Evolutionary conservation across 257 asterid genomes (phyloP).

Genomic region (Capsicum pubescens): DNA sequence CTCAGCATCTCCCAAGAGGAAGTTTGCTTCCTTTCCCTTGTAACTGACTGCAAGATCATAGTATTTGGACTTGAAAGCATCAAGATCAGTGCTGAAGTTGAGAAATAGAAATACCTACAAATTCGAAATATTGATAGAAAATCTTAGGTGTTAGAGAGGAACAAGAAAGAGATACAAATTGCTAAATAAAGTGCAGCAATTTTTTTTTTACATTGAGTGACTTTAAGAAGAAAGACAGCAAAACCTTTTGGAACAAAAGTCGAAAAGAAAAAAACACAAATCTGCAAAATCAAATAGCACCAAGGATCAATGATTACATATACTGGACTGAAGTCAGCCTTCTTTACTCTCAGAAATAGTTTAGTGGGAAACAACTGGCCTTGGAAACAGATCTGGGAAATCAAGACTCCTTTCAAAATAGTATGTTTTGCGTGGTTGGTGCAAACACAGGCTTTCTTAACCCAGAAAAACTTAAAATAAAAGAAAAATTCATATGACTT

Average conservation of each 20-base stretch:
- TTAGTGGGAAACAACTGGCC: neutral
- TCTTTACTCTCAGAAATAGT: neutral
- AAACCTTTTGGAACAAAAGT: neutral
- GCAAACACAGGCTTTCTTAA: neutral
- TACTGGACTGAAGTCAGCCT: neutral
- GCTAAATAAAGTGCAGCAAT: neutral
- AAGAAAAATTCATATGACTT: neutral
- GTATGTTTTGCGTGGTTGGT: neutral
- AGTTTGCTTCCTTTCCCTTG: slow-evolving; percentile 73
- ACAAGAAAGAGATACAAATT: neutral
- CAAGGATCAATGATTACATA: neutral
- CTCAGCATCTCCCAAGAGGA: slow-evolving; percentile 74
- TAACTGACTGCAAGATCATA: slow-evolving; percentile 64
- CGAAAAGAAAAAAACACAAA: neutral
- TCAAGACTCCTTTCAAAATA: slow-evolving; percentile 1
- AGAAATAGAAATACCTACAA: slow-evolving; percentile 74
- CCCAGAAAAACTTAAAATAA: neutral
- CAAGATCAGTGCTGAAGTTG: slow-evolving; percentile 68
- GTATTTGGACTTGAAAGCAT: slow-evolving; percentile 58
- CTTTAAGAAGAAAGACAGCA: neutral
- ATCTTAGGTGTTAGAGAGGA: neutral
- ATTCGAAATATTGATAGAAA: slow-evolving; percentile 8
- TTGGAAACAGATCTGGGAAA: neutral
- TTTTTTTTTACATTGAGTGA: neutral
- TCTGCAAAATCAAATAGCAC: slow-evolving; percentile 7